Evolutionary conservation across 306 rosid species (phyloP), one percentile per base, ranked within the genome.

Genomic region (Dalbergia oliveri): DNA sequence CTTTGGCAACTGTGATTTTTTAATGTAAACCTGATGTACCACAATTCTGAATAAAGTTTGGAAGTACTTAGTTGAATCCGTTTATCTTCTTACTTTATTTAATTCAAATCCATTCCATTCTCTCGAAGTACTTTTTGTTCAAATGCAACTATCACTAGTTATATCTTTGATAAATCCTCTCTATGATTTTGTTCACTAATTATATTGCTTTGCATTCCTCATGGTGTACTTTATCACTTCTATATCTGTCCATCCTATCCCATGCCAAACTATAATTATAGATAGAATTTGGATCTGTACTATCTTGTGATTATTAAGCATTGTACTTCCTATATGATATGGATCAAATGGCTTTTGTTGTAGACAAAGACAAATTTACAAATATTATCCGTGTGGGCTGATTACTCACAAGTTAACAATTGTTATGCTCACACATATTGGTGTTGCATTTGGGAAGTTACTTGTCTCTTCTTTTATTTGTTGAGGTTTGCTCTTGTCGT

Each of bases 1-100:
- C 56, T 66, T 26, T 57, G 34, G 54, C 45, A 18, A 39, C 11
- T 6, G 11, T 18, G 6, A 21, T 65, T 18, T 71, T 44, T 65
- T 64, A 43, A 56, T 43, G 57, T 58, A 14, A 57, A 47, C 34
- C 64, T 75, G 60, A 57, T 21, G 18, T 19, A 5, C 5, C 18
- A 47, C 11, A 61, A 58, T 68, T 64, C 26, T 13, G 57, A 63
- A 57, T 12, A 31, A 63, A 72, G 16, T 45, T 73, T 81, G 35
- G 66, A 23, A 44, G 63, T 82, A 23, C 71, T 69, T 82, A 66
- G 57, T 82, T 70, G 33, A 62, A 18, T 53, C 66, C 53, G 49
- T 82, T 37, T 76, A 61, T 41, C 43, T 58, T 49, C 61, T 49
- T 62, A 23, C 21, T 59, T 58, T 59, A 33, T 45, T 79, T 58